A percentile compares a stretch with the other conserved stretches of the same genome.
Conservation (phyloP, 2,329 filamentous ascomycete genomes). For the Botryosphaeria agaves region DNA sequence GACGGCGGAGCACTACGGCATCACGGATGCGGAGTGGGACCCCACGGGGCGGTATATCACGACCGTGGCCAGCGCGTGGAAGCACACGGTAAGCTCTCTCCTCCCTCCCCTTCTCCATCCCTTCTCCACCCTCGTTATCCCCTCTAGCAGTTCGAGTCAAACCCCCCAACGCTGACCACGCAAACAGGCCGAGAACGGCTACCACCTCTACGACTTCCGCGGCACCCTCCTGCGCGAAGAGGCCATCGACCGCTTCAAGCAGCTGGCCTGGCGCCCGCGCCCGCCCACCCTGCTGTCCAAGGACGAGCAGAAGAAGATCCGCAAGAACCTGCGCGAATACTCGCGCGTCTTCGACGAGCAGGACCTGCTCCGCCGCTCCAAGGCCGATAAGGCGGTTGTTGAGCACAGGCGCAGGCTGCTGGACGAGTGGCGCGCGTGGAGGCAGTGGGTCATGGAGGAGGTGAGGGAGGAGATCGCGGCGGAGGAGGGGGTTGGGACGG, state of each 20-base stretch:
- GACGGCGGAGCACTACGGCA: constrained; percentile 85
- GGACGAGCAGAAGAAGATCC: constrained; percentile 93
- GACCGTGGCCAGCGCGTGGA: constrained; percentile 87
- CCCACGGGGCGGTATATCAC: constrained; percentile 89
- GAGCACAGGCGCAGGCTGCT: constrained; percentile 70
- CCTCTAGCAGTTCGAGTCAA: constrained; percentile 3
- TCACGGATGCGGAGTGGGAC: constrained; percentile 97
- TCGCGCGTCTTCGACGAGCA: constrained; percentile 88
- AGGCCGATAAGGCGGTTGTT: constrained; percentile 84
- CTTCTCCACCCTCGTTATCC: not conserved
- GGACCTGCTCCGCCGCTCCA: constrained; percentile 82
- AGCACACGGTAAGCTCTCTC: constrained; percentile 77
- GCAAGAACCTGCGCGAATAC: constrained; percentile 97
- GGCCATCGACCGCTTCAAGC: constrained; percentile 92
- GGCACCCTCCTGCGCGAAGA: constrained; percentile 81
- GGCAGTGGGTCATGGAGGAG: constrained; percentile 54
- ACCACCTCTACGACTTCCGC: constrained; percentile 94
- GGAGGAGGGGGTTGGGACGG: constrained; percentile 39
- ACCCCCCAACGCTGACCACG: constrained; percentile 4
- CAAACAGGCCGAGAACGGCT: constrained; percentile 90
- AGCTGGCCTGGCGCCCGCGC: constrained; percentile 85
- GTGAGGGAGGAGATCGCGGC: constrained; percentile 53
- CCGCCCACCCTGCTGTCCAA: constrained; percentile 82
- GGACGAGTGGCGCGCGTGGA: constrained; percentile 79
- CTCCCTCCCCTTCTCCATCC: not conserved